Conservation (phyloP, 352 stramenopile species). For the Phytophthora foliorum region DNA sequence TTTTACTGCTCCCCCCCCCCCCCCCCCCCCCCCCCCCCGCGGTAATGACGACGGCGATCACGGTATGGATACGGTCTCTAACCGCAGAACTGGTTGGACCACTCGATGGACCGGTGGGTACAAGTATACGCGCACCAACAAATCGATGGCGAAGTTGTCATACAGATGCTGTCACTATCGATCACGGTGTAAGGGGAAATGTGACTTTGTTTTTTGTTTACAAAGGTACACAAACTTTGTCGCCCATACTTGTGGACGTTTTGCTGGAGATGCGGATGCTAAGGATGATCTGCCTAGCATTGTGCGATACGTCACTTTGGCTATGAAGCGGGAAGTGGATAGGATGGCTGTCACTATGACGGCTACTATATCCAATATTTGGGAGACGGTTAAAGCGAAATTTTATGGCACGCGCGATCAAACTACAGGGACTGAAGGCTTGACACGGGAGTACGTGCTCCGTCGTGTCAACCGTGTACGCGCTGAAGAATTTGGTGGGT, state of each 20-base stretch:
- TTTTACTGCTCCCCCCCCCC: not conserved
- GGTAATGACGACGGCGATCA: not conserved
- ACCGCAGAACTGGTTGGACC: too few species aligned
- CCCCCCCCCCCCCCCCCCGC: too few species aligned
- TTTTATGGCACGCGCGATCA: not conserved
- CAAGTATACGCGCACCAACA: too few species aligned
- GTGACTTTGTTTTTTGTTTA: not conserved
- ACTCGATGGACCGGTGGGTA: too few species aligned
- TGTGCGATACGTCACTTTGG: not conserved
- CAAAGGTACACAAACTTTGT: constrained; percentile 12
- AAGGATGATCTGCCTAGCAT: not conserved
- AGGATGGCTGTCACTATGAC: not conserved
- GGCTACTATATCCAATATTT: not conserved
- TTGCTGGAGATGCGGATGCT: not conserved
- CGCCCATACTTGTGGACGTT: constrained; percentile 7
- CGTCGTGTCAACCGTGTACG: not conserved
- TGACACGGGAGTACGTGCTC: not conserved
- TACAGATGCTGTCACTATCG: constrained; percentile 16
- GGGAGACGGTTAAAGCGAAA: not conserved
- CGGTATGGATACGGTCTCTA: too few species aligned
- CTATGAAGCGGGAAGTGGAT: constrained; percentile 5
- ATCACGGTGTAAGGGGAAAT: not conserved
- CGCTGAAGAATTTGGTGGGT: not conserved
- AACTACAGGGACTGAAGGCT: not conserved
- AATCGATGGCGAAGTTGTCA: too few species aligned